Conservation (phyloP, 331 rosid genomes). For the Erythrophleum ivorense region DNA sequence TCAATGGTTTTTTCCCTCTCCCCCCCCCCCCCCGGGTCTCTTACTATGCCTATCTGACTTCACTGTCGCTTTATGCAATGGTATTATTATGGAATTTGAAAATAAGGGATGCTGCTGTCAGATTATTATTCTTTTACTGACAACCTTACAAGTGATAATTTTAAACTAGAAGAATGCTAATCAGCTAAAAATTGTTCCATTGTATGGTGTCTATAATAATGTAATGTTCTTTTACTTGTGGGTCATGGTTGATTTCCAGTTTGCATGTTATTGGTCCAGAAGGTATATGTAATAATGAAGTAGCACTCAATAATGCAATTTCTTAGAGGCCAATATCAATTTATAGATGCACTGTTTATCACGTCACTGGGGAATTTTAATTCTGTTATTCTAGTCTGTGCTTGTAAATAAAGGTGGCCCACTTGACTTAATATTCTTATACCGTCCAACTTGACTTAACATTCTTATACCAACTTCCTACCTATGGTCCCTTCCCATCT, state of each 20-base stretch:
- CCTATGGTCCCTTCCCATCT: neutral
- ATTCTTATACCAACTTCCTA: neutral
- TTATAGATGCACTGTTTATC: neutral
- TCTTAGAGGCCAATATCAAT: neutral
- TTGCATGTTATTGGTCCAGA: neutral
- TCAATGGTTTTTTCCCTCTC: too few species aligned
- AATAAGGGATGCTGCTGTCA: neutral
- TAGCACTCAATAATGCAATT: neutral
- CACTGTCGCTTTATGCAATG: conserved; percentile 19
- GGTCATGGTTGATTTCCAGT: neutral
- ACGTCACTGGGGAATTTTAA: neutral
- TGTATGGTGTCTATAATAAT: neutral
- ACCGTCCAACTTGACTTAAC: too few species aligned
- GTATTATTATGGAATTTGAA: neutral
- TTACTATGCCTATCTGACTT: neutral
- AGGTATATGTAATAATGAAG: neutral
- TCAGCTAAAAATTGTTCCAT: neutral
- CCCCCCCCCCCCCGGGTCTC: too few species aligned
- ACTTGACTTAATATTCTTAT: neutral
- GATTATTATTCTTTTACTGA: neutral
- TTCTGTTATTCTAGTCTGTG: neutral
- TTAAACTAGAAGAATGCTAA: neutral
- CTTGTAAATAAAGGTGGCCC: neutral
- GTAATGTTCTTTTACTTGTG: conserved; percentile 15
- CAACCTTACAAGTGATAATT: neutral